Conservation (phyloP, 139 green algal species). For the Chlorella sp. region DNA sequence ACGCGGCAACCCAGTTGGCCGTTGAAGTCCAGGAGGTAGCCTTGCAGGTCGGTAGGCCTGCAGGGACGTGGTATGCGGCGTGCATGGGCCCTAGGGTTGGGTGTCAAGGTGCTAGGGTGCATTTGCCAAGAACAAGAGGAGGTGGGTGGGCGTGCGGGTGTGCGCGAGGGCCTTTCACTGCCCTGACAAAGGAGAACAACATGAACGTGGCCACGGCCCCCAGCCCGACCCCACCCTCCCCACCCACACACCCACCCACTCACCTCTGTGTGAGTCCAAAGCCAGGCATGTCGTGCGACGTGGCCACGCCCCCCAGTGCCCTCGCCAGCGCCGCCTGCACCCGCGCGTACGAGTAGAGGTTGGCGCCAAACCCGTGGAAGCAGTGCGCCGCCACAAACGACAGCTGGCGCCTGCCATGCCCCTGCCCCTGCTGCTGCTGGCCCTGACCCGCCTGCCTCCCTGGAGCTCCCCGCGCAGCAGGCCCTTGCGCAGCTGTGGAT, state of each 20-base stretch:
- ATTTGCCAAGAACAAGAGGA: too few species aligned
- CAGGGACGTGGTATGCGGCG: background rate
- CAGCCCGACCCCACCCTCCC: too few species aligned
- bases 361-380: background rate
- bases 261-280: conserved; percentile 77
- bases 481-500: background rate
- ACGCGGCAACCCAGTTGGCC: conserved; percentile 48
- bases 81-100: too few species aligned
- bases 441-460: background rate
- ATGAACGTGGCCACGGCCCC: too few species aligned
- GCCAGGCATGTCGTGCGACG: conserved; percentile 75
- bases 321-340: conserved; percentile 31
- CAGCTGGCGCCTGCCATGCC: background rate
- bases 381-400: background rate
- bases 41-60: background rate
- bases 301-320: conserved; percentile 47
- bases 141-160: too few species aligned
- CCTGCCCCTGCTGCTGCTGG: background rate
- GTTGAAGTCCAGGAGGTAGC: conserved; percentile 70
- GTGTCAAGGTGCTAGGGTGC: too few species aligned
- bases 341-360: background rate
- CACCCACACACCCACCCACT: too few species aligned
- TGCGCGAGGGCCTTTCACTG: too few species aligned
- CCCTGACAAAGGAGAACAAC: too few species aligned
- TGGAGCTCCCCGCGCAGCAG: too few species aligned